Evolutionary conservation across 371 early-diverging fungal genomes (phyloP), one percentile per base, ranked within the genome.

Genomic region (Encephalitozoon cuniculi): DNA sequence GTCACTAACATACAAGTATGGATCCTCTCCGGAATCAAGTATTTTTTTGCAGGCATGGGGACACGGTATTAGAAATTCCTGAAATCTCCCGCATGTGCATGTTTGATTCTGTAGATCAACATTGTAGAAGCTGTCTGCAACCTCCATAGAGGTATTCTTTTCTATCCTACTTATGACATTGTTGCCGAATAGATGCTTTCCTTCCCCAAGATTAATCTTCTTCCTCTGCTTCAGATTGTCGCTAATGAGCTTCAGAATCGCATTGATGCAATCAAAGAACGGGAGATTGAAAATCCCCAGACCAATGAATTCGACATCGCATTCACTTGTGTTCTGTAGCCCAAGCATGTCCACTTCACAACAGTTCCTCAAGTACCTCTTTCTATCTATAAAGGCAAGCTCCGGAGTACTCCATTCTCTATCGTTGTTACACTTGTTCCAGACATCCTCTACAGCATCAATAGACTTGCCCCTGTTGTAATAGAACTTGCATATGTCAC

Each of bases 1-100:
- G 26, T 52, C 49, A 18, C 67, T 53, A 6, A 68, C 70, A 64
- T 78, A 78, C 11, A 43, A 23, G 18, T 28, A 43, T 41, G 74
- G 74, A 69, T 78, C 74, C 11, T 30, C n/a, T 11, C 43, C 68
- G 3, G 34, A 25, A 28, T 71, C 71, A 44, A 51, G 70, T 25
- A 77, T 64, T 7, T 65, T 64, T 46, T 51, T 64, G 32, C 78
- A 80, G 34, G 82, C 84, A 68, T 85, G 85, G 1, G 73, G 43
- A 76, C 85, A 85, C 1, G 85, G 83, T 34, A 83, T 81, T 28
- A 70, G 30, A 64, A 80, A 75, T 46, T 80, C 78, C 66, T 85
- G 82, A 64, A 72, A 85, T 71, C 72, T 85, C 52, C 79, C 79
- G 64, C 85, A 85, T 8, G 69, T 67, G 71, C 83, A 85, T 25